Percentiles rank a stretch among this genome's conserved stretches.
These are phyloP conservation scores for Epichloe typhina DNA, from an alignment of 2,329 filamentous ascomycete genomes.

Conservation along the genomic window DNA sequence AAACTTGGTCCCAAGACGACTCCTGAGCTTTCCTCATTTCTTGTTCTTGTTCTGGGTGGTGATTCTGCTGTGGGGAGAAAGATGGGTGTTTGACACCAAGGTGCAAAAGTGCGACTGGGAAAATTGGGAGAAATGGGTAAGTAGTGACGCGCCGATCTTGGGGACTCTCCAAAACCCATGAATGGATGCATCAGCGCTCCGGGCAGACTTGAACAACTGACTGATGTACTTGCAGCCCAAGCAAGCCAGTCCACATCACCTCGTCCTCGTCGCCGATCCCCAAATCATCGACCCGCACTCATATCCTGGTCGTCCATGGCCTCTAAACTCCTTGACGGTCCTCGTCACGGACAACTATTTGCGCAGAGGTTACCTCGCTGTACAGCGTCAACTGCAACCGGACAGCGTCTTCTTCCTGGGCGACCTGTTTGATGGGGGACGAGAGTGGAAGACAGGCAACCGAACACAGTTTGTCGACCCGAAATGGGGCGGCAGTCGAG, in stretches of 20 bases:
- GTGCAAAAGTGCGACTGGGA: slow-evolving; percentile 68
- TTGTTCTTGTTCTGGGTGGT: slow-evolving; percentile 63
- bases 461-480: slow-evolving; percentile 44
- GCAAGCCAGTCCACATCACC: slow-evolving; percentile 66
- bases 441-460: slow-evolving; percentile 74
- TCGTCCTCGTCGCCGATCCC: slow-evolving; percentile 77
- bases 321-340: slow-evolving; percentile 39
- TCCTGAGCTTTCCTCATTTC: slow-evolving; percentile 51
- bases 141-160: slow-evolving; percentile 19
- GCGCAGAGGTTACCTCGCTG: slow-evolving; percentile 62
- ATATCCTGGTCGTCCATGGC: slow-evolving; percentile 68
- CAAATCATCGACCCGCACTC: slow-evolving; percentile 89
- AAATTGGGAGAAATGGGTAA: slow-evolving; percentile 86
- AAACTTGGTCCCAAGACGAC: slow-evolving; percentile 36
- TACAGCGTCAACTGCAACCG: slow-evolving; percentile 65
- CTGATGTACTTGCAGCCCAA: slow-evolving; percentile 45
- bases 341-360: slow-evolving; percentile 80
- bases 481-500: slow-evolving; percentile 40
- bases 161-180: too few relatives aligned
- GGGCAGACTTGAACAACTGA: not conserved
- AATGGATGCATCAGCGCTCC: too few relatives aligned
- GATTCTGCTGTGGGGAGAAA: slow-evolving; percentile 73
- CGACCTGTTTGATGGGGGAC: slow-evolving; percentile 87
- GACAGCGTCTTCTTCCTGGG: slow-evolving; percentile 86
- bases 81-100: slow-evolving; percentile 58